phyloP scores from a whole-genome alignment of 2,329 filamentous ascomycete species.

The Fusarium musae region DNA sequence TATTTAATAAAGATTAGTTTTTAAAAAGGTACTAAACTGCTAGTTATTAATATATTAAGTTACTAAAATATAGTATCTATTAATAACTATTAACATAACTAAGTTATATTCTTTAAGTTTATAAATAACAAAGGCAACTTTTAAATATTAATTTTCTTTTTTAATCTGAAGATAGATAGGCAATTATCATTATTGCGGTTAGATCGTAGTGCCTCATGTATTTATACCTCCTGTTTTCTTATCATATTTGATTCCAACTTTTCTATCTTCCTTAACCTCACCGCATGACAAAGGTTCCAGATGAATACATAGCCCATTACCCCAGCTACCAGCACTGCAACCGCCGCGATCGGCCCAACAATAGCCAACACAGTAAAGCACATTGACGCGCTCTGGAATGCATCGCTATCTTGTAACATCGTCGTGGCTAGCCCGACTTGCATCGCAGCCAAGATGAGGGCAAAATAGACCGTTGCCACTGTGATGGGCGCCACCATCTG shows the following conservation, averaged over 20 bases:
- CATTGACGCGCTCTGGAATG: not conserved
- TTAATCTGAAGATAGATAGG: too few species aligned
- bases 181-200: too few species aligned
- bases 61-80: too few species aligned
- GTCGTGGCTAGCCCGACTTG: not conserved
- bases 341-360: accelerated
- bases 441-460: not conserved
- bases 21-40: too few species aligned
- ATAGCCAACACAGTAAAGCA: not conserved
- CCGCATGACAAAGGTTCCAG: not conserved
- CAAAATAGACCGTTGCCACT: not conserved
- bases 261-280: not conserved
- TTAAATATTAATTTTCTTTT: too few species aligned
- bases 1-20: too few species aligned
- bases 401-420: not conserved
- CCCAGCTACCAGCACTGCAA: not conserved
- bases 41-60: too few species aligned
- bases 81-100: too few species aligned
- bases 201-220: too few species aligned
- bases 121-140: too few species aligned
- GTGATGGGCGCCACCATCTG: not conserved
- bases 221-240: accelerated
- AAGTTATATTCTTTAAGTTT: too few species aligned
- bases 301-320: not conserved
- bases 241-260: accelerated